A percentile compares a stretch with the other conserved stretches of the same genome.
These are phyloP conservation scores for Colletotrichum destructivum DNA, from an alignment of 2,329 filamentous ascomycete species.

Conservation along the genomic window DNA sequence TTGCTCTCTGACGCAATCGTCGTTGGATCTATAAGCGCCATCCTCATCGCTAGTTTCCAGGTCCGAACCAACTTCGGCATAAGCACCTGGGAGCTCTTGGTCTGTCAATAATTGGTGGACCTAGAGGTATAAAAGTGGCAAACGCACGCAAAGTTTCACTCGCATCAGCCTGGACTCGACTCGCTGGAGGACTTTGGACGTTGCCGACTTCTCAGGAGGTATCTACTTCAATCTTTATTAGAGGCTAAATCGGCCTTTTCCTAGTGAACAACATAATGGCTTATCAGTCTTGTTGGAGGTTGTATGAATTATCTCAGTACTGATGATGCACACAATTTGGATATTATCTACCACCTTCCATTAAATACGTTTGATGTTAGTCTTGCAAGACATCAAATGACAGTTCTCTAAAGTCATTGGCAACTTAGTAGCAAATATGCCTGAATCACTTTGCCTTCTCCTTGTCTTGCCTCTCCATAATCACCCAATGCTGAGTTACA, in stretches of 20 bases:
- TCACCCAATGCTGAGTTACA: slow-evolving; percentile 9
- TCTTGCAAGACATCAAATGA: background rate
- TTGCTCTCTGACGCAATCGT: slow-evolving; percentile 2
- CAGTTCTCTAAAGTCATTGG: background rate
- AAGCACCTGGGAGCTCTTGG: background rate
- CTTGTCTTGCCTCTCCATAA: background rate
- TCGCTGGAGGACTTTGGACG: too few relatives aligned
- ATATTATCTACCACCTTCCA: background rate
- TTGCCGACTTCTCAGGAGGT: too few relatives aligned
- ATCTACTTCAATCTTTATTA: too few relatives aligned
- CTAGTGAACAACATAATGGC: background rate
- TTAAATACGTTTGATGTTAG: background rate
- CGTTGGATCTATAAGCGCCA: background rate
- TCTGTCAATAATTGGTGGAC: too few relatives aligned
- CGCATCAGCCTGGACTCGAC: too few relatives aligned
- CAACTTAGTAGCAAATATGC: background rate
- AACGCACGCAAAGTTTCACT: too few relatives aligned
- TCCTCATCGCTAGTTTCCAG: slow-evolving; percentile 7
- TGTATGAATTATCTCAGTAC: too few relatives aligned
- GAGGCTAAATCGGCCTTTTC: background rate
- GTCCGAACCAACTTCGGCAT: slow-evolving; percentile 9
- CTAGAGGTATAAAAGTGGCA: too few relatives aligned
- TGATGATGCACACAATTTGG: background rate
- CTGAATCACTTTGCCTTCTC: slow-evolving; percentile 3
- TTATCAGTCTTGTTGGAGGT: background rate